Evolutionary conservation across 169 alveolate genomes (phyloP).

Genomic region (Fabrea salina): DNA sequence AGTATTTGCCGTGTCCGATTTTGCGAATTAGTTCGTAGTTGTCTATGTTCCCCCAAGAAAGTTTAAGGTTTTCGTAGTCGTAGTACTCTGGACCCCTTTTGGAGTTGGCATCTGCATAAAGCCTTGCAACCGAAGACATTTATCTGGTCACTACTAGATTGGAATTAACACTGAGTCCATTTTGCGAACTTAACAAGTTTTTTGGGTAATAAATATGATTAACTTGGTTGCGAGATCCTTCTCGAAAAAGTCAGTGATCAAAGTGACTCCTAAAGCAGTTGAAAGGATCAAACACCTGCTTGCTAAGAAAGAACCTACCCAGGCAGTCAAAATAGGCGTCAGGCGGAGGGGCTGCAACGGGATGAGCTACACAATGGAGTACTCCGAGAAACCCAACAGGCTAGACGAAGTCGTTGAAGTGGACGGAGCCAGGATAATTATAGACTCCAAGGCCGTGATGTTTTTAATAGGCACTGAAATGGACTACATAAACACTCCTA

Average conservation of each 20-base stretch:
- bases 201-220: too few species aligned
- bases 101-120: conserved; percentile 80
- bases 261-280: too few species aligned
- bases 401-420: conserved; percentile 75
- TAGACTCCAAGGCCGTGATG: conserved; percentile 74
- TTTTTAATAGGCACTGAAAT: conserved; percentile 76
- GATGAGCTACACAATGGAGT: conserved; percentile 64
- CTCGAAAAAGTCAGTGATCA: too few species aligned
- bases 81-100: conserved; percentile 87
- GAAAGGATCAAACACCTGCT: too few species aligned
- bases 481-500: conserved; percentile 76
- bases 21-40: conserved; percentile 94
- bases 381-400: conserved; percentile 45
- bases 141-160: too few species aligned
- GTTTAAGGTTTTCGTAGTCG: conserved; percentile 89
- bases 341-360: conserved; percentile 75
- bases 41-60: conserved; percentile 90
- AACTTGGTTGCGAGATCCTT: too few species aligned
- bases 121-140: too few species aligned
- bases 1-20: conserved; percentile 98
- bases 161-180: too few species aligned
- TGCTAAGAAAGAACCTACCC: too few species aligned
- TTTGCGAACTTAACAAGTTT: too few species aligned
- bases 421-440: conserved; percentile 63
- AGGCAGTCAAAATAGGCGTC: conserved; percentile 69